These are phyloP conservation scores for Epichloe amarillans DNA, from an alignment of 2,329 filamentous ascomycete species.

Conservation along the genomic window DNA sequence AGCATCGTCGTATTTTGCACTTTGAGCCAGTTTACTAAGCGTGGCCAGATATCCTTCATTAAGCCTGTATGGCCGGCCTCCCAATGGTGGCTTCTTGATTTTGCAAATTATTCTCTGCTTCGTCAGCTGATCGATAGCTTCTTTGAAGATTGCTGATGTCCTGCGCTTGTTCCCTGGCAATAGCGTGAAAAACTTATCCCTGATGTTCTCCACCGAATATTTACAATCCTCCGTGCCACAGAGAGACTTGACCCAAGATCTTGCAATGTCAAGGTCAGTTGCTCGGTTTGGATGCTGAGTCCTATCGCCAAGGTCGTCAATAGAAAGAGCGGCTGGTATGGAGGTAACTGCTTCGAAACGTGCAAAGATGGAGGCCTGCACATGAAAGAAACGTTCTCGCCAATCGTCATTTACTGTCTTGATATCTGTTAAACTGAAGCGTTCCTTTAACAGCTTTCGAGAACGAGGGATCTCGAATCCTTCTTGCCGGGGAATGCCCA, in stretches of 20 bases:
- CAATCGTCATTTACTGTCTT: slow-evolving; percentile 26
- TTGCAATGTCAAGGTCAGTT: slow-evolving; percentile 29
- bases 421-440: slow-evolving; percentile 27
- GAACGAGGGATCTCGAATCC: slow-evolving; percentile 35
- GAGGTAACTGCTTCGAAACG: slow-evolving; percentile 42
- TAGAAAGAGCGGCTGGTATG: slow-evolving; percentile 28
- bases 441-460: slow-evolving; percentile 28
- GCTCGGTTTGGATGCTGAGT: slow-evolving; percentile 6
- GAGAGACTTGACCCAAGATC: slow-evolving; percentile 47
- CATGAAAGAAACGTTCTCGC: slow-evolving; percentile 44
- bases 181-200: slow-evolving; percentile 38
- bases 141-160: slow-evolving; percentile 32
- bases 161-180: slow-evolving; percentile 24
- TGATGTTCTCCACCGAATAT: slow-evolving; percentile 35
- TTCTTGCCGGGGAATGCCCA: slow-evolving; percentile 34
- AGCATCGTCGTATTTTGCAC: slow-evolving; percentile 43
- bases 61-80: slow-evolving; percentile 49
- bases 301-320: slow-evolving; percentile 8
- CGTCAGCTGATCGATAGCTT: slow-evolving; percentile 35
- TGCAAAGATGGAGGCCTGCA: slow-evolving; percentile 39
- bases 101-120: slow-evolving; percentile 42
- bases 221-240: slow-evolving; percentile 37
- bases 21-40: slow-evolving; percentile 42
- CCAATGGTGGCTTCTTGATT: slow-evolving; percentile 43
- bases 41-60: slow-evolving; percentile 43